Evolutionary conservation across 176 grass and related monocot species (phyloP), one percentile per base, ranked within the genome.

Genomic region (Tillandsia leiboldiana): DNA sequence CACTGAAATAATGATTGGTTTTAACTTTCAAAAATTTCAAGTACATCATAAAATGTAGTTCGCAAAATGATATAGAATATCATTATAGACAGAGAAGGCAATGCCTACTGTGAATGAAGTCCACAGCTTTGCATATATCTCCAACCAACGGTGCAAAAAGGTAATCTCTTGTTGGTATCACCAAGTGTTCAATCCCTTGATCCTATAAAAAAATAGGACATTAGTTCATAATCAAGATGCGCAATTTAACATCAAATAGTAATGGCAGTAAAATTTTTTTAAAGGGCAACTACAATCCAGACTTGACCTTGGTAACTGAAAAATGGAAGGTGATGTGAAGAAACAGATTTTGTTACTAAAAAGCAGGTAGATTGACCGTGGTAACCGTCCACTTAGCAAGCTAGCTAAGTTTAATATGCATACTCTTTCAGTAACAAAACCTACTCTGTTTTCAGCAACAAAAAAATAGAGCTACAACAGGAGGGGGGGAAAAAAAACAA

Each of bases 81-180:
- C 56, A 61, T 61, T 61, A 23, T 7, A 61, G 56, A n/a, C 56
- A 61, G 56, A 61, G 56, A 61, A 61, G 56, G 56, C 56, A 23
- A 82, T 75, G 33, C 94, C 75, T 92, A 97, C 89, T 70, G 70
- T 85, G 84, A 71, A 92, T 90, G 79, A 97, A 97, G 72, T 97
- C 86, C 59, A 75, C 84, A 72, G 94, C 94, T 74, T 71, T 67
- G 72, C 94, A 90, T 47, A 90, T 86, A 68, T 92, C 82, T 51
- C 71, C 84, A 49, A 92, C 57, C n/a, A 86, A 97, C 1, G 94
- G 89, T 5, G 94, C 94, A 69, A 92, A 97, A 65, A 97, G 94
- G 77, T 97, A 97, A 85, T 97, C 94, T 83, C 94, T 85, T 15
- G 94, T 97, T 64, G 94, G 86, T 67, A 97, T 76, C 51, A 92